Percentiles rank a stretch among this genome's conserved stretches.
Conservation (phyloP, 768 basidiomycete genomes). For the Suillus weaverae region DNA sequence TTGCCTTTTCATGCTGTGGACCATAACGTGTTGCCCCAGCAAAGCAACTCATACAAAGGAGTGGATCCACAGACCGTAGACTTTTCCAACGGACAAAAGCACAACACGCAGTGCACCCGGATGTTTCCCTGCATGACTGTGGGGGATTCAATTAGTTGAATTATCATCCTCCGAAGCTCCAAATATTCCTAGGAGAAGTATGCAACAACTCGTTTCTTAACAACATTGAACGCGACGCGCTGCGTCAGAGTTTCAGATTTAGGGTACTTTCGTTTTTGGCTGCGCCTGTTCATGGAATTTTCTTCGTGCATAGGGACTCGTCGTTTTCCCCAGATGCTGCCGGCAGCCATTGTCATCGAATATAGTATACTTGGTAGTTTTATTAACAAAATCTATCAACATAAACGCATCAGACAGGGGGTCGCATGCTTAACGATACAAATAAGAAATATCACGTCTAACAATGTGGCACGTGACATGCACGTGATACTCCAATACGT, state of each 20-base stretch:
- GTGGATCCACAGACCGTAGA: neutral
- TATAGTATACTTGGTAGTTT: neutral
- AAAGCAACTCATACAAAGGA: neutral
- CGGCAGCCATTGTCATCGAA: neutral
- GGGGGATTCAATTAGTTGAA: neutral
- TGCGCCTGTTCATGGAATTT: neutral
- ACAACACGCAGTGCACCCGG: neutral
- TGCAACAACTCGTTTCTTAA: neutral
- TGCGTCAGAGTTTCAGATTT: neutral
- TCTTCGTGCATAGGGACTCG: neutral
- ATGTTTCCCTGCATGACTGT: neutral
- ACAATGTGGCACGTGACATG: neutral
- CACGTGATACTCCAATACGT: neutral
- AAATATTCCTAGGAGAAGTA: neutral
- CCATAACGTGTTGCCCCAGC: neutral
- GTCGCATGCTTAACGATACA: neutral
- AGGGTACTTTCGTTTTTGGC: neutral
- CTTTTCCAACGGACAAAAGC: neutral
- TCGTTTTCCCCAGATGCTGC: neutral
- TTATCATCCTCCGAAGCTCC: neutral
- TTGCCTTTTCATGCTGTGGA: neutral
- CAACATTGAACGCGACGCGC: neutral
- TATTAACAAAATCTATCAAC: slow-evolving; percentile 1
- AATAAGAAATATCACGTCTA: neutral
- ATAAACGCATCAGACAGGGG: neutral